Base-by-base conservation (phyloP, 305 asterid species). In the Solanum aculeatissimum region DNA sequence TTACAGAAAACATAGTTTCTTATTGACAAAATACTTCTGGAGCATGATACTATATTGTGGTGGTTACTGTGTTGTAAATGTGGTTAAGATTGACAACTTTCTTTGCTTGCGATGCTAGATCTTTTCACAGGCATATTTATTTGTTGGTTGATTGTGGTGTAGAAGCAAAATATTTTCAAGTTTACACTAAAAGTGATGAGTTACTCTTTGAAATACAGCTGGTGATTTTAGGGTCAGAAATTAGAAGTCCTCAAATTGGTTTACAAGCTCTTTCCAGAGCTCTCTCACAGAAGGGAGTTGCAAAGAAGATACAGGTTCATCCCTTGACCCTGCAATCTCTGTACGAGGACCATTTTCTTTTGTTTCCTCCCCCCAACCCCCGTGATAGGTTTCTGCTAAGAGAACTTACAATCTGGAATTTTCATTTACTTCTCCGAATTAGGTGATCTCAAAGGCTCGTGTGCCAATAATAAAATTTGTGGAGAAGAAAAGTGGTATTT, bases 371-470 rank as follows among this genome's bases (percentile, higher is more conserved):
- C 63, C 82, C 63, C 63, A 75, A 49, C 45, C 11, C 13, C 81
- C 0, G 0, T 15, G 81, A 27, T 49, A 18, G 62, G 9, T 77
- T 51, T 77, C 65, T 51, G 82, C 65, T 6, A 77, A 51, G 29
- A 77, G 25, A 51, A 51, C 65, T 27, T 51, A 77, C 42, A 51
- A 75, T 35, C 58, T 58, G 55, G 29, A 29, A 21, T 54, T 55
- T 54, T 66, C 75, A 21, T 77, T 19, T 42, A n/a, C n/a, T 79
- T 80, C 27, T 8, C 62, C 15, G 13, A 71, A 80, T 66, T 86
- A 96, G 99, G 99, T 96, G 81, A 95, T 96, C 85, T 95, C 97
- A 79, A 96, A 87, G 93, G 99, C 99, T 63, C 97, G 98, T 75
- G 94, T 96, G 58, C 99, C 99, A 6, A 96, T 96, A 85, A 90